A percentile compares a stretch with the other conserved stretches of the same genome.
Evolutionary conservation across 768 basidiomycete genomes (phyloP).

Genomic region (Phaeotremella skinneri): DNA sequence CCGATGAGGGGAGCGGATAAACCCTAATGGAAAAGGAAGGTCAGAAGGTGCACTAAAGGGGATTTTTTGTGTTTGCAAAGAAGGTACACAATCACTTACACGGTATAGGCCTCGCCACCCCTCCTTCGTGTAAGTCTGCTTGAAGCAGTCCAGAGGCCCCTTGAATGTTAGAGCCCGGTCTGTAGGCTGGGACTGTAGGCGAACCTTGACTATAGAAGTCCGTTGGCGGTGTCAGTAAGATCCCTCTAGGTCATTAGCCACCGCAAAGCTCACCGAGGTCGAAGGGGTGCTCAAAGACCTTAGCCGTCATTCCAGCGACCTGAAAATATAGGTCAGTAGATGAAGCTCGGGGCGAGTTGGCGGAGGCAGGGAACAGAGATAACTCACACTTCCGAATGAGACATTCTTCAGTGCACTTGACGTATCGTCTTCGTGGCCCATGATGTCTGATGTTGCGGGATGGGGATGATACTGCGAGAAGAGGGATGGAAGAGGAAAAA

Average conservation of each 20-base stretch:
- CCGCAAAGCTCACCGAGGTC: slow-evolving; percentile 62
- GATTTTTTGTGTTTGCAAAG: too few relatives aligned
- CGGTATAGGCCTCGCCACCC: slow-evolving; percentile 82
- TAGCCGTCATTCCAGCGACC: slow-evolving; percentile 83
- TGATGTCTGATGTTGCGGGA: too few relatives aligned
- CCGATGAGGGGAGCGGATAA: slow-evolving; percentile 86
- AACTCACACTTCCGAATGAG: slow-evolving; percentile 47
- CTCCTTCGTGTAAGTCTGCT: slow-evolving; percentile 74
- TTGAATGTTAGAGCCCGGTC: slow-evolving; percentile 68
- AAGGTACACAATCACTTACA: slow-evolving; percentile 57
- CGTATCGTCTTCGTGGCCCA: slow-evolving; percentile 8
- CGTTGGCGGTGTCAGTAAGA: neutral
- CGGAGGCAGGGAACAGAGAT: neutral
- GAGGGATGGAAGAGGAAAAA: too few relatives aligned
- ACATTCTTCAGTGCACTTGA: slow-evolving; percentile 41
- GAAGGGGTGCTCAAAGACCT: slow-evolving; percentile 90
- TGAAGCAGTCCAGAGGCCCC: slow-evolving; percentile 83
- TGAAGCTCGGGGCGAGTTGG: neutral
- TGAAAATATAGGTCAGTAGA: slow-evolving; percentile 38
- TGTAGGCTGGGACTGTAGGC: slow-evolving; percentile 85
- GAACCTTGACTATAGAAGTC: slow-evolving; percentile 66
- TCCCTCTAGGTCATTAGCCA: neutral
- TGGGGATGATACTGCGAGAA: too few relatives aligned
- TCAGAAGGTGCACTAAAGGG: too few relatives aligned
- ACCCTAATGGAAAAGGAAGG: slow-evolving; percentile 61